Conservation (phyloP, 2,329 filamentous ascomycete genomes). For the Trichophyton simii region DNA sequence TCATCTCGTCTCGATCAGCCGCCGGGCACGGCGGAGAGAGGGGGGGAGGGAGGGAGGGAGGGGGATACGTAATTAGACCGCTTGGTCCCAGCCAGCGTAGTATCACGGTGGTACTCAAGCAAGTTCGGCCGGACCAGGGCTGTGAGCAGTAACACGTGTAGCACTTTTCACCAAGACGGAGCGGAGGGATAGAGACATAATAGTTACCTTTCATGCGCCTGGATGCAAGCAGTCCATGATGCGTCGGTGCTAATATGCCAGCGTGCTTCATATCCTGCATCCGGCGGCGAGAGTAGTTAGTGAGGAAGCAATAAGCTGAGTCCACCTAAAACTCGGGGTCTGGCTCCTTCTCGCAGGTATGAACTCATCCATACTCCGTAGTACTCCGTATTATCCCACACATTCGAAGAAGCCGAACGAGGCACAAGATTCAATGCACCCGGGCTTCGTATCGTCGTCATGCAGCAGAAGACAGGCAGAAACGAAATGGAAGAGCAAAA, state of each 20-base stretch:
- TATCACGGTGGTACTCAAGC: background rate
- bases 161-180: background rate
- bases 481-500: background rate
- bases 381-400: too few relatives aligned
- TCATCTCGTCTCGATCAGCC: background rate
- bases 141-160: background rate
- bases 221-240: background rate
- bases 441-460: background rate
- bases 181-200: background rate
- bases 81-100: background rate
- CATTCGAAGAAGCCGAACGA: background rate
- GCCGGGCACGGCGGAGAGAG: background rate
- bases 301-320: too few relatives aligned
- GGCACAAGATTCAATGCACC: background rate
- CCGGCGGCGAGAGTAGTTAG: background rate
- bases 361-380: too few relatives aligned
- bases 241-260: background rate
- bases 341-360: too few relatives aligned
- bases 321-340: background rate
- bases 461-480: background rate
- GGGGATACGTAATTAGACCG: background rate
- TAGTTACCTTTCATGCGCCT: background rate
- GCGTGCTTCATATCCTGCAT: background rate
- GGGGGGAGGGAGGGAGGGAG: too few relatives aligned
- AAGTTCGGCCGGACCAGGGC: background rate